These are phyloP conservation scores for Sinapis alba DNA, from an alignment of 441 rosid species.

Conservation along the genomic window DNA sequence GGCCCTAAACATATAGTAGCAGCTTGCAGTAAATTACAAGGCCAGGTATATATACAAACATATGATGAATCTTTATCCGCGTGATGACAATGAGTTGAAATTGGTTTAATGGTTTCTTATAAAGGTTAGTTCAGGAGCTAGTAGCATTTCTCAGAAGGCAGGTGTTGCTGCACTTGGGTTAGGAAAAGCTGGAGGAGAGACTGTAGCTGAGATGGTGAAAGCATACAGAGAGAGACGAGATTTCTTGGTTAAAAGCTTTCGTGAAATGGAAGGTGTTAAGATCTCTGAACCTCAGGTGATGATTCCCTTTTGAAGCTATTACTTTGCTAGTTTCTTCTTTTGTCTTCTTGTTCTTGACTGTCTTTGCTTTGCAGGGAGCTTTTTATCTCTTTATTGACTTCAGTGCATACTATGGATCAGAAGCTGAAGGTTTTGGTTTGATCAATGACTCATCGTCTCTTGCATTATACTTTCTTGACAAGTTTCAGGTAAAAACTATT, in stretches of 20 bases:
- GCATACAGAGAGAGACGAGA: constrained; percentile 93
- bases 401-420: constrained; percentile 79
- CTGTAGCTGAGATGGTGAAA: constrained; percentile 75
- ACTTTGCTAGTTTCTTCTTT: constrained; percentile 16
- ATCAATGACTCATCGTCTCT: constrained; percentile 74
- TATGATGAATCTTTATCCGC: not conserved
- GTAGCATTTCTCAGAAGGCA: constrained; percentile 91
- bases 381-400: constrained; percentile 88
- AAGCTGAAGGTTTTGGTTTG: constrained; percentile 76
- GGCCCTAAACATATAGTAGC: constrained; percentile 89
- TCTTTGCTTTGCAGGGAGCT: constrained; percentile 71
- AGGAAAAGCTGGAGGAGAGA: constrained; percentile 97
- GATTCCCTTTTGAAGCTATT: not conserved
- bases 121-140: constrained; percentile 86
- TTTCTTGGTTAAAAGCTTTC: constrained; percentile 75
- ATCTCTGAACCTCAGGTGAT: constrained; percentile 85
- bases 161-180: constrained; percentile 89
- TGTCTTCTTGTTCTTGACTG: constrained; percentile 6
- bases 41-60: constrained; percentile 57
- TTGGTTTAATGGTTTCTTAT: constrained; percentile 3
- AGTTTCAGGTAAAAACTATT: constrained; percentile 36
- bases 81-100: not conserved
- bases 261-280: constrained; percentile 77
- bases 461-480: constrained; percentile 64
- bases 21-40: constrained; percentile 94